Evolutionary conservation across 495 filamentous ascomycete genomes (phyloP).

Genomic region (Aspergillus sclerotioniger): DNA sequence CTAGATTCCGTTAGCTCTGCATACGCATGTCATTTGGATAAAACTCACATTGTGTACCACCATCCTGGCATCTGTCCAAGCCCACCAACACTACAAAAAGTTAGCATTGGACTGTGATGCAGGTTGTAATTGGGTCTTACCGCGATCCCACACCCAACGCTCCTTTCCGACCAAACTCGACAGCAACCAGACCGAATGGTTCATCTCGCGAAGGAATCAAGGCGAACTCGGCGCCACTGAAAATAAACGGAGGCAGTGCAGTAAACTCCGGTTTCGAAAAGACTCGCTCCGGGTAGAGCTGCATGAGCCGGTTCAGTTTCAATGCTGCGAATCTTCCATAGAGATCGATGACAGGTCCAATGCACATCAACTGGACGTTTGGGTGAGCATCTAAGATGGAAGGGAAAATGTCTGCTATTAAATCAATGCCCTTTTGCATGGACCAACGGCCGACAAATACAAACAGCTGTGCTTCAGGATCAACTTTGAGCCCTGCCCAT

Average conservation of each 20-base stretch:
- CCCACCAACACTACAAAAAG: constrained; percentile 43
- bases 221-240: constrained; percentile 74
- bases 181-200: constrained; percentile 73
- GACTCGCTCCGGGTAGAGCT: constrained; percentile 66
- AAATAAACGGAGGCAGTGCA: constrained; percentile 67
- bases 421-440: constrained; percentile 72
- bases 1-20: not conserved
- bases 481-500: constrained; percentile 66
- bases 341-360: constrained; percentile 73
- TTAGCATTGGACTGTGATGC: not conserved
- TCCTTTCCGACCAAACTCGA: constrained; percentile 75
- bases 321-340: constrained; percentile 73
- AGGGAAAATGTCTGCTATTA: constrained; percentile 75
- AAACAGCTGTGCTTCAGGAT: constrained; percentile 65
- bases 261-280: constrained; percentile 76
- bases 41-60: constrained; percentile 53
- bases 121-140: not conserved
- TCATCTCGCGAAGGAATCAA: constrained; percentile 75
- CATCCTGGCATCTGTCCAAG: constrained; percentile 75
- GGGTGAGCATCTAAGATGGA: constrained; percentile 62
- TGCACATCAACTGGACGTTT: constrained; percentile 63
- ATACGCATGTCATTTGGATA: not conserved
- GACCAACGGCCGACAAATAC: constrained; percentile 78
- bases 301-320: constrained; percentile 67
- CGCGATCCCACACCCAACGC: constrained; percentile 70